These are phyloP conservation scores for Cinchona pubescens DNA, from an alignment of 257 asterid genomes.

Conservation along the genomic window DNA sequence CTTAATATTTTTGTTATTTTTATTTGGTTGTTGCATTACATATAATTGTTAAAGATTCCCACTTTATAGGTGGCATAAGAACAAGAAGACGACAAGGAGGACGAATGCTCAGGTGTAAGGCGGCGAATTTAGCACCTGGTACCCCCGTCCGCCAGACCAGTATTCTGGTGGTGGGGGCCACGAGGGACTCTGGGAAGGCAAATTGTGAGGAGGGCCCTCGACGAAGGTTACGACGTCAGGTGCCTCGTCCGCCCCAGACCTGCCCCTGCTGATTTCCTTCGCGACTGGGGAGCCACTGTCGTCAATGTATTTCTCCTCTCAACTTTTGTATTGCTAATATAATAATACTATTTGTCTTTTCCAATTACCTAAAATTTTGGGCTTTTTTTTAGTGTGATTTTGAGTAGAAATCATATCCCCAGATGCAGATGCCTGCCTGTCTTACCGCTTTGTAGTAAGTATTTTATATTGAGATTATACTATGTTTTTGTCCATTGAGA, in stretches of 20 bases:
- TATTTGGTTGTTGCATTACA: no score
- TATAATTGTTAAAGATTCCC: background rate
- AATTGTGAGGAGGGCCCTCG: slow-evolving; percentile 87
- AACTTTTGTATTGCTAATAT: no score
- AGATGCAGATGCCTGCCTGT: no score
- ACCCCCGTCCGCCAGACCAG: slow-evolving; percentile 90
- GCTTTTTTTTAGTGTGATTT: no score
- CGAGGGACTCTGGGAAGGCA: slow-evolving; percentile 97
- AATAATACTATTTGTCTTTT: no score
- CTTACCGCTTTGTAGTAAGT: no score
- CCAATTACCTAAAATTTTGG: no score
- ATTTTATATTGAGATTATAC: no score
- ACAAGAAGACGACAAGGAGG: no score
- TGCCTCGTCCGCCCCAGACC: slow-evolving; percentile 97
- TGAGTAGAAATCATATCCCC: no score
- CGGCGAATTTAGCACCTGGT: slow-evolving; percentile 77
- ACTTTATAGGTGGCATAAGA: slow-evolving; percentile 19
- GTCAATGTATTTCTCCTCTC: slow-evolving; percentile 56
- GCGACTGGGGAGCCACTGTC: slow-evolving; percentile 98
- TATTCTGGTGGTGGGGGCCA: slow-evolving; percentile 88
- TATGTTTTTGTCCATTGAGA: background rate
- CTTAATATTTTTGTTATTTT: background rate
- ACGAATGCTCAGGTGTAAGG: slow-evolving; percentile 42
- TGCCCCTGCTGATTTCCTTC: slow-evolving; percentile 97
- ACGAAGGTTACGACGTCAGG: slow-evolving; percentile 92